phyloP scores from a whole-genome alignment of 345 rosid species.

The Leavenworthia alabamica region DNA sequence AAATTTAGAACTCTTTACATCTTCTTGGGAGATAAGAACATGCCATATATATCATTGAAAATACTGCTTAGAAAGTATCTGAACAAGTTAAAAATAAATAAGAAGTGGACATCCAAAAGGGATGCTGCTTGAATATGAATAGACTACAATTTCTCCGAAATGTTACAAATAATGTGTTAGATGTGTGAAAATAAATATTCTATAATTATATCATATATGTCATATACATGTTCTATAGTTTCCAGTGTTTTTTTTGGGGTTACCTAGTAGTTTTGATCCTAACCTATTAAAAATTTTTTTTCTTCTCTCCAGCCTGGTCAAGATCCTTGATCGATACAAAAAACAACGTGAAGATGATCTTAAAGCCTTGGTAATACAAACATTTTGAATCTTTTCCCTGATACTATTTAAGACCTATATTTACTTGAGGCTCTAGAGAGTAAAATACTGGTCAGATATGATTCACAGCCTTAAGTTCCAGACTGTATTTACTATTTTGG shows the following conservation, averaged over 20 bases:
- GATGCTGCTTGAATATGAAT: neutral
- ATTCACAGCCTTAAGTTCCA: neutral
- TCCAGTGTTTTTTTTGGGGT: neutral
- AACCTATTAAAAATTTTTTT: slow-evolving; percentile 5
- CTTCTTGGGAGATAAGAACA: neutral
- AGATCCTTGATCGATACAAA: slow-evolving; percentile 29
- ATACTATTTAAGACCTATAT: neutral
- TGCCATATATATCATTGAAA: neutral
- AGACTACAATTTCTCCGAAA: neutral
- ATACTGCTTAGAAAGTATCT: neutral
- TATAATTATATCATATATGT: too few relatives aligned
- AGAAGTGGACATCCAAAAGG: neutral
- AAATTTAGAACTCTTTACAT: too few relatives aligned
- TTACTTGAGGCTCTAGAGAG: neutral
- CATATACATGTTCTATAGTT: neutral
- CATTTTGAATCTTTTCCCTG: neutral
- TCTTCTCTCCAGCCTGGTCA: slow-evolving; percentile 23
- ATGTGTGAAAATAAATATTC: neutral
- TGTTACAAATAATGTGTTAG: neutral
- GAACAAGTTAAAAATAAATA: neutral
- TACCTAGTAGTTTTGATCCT: neutral
- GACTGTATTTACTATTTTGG: neutral
- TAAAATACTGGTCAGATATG: neutral
- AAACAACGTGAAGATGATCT: slow-evolving; percentile 23
- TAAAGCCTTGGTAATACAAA: slow-evolving; percentile 24